Evolutionary conservation across 495 filamentous ascomycete species (phyloP), one percentile per base, ranked within the genome.

Genomic region (Annulohypoxylon nitens): DNA sequence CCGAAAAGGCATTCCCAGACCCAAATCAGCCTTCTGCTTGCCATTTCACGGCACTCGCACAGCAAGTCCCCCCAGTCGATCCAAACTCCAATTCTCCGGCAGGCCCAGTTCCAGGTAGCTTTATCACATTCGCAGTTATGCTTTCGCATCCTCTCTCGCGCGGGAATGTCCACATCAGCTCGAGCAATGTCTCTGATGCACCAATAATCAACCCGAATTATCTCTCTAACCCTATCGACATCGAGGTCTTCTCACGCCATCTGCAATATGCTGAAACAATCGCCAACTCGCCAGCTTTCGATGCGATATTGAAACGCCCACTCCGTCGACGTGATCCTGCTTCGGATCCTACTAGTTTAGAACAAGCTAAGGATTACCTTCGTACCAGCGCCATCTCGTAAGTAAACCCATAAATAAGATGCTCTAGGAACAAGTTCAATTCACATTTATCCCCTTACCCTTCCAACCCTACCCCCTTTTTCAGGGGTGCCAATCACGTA

Each of bases 91-190:
- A 36, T 10, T 36, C 34, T 36, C 34, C 34, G 10, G 34, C 6
- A 36, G 34, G 0, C 34, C 34, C 20, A 23, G 2, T 36, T 36
- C 34, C 34, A 10, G 34, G 34, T 36, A 10, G 6, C 34, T 36
- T 36, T 36, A 36, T 36, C 34, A 36, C 6, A 7, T 36, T 36
- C 10, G 34, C 20, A 23, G 20, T 23, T 23, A 23, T 23, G 34
- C 34, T 36, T 36, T 36, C 34, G 20, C 83, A 87, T 20, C 87
- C 88, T 2, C 85, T 89, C 36, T 87, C 87, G 2, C 86, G 88
- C 7, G 89, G 89, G 7, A 86, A 75, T 39, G 83, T 90, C 58
- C 89, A 91, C 71, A 88, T 90, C 59, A 70, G 72, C 14, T 82
- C 81, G 6, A 39, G 79, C 7, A 76, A 86, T 50, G 65, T 82